Percentiles rank a stretch among this genome's conserved stretches.
Conservation (phyloP, 768 basidiomycete species). For the Chalciporus chontae region DNA sequence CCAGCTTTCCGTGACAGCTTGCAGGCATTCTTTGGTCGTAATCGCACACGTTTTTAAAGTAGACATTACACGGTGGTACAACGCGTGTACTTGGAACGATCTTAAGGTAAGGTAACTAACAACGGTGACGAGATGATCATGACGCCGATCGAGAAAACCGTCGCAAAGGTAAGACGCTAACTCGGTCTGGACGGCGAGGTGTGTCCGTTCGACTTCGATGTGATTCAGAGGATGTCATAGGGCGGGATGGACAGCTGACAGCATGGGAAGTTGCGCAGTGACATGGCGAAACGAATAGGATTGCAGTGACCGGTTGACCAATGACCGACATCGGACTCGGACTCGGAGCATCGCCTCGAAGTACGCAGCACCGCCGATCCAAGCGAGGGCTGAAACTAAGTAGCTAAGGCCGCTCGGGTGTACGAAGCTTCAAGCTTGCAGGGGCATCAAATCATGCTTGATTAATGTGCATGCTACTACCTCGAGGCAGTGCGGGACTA, state of each 20-base stretch:
- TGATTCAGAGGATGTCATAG: not conserved
- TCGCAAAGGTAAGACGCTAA: too few species aligned
- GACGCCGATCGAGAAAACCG: not conserved
- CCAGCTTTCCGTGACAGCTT: slow-evolving; percentile 12
- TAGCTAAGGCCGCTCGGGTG: too few species aligned
- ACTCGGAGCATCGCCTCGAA: too few species aligned
- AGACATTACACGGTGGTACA: not conserved
- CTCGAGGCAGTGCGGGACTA: not conserved
- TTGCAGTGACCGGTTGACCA: too few species aligned
- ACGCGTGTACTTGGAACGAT: not conserved
- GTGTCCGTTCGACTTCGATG: not conserved
- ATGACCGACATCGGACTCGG: not conserved
- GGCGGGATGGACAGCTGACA: not conserved
- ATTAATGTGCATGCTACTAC: not conserved
- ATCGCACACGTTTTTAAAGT: slow-evolving; percentile 18
- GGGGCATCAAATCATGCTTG: too few species aligned
- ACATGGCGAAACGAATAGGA: not conserved
- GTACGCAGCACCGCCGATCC: too few species aligned
- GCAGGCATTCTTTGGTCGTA: slow-evolving; percentile 14
- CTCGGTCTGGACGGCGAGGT: not conserved
- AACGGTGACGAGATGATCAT: not conserved
- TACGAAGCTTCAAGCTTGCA: too few species aligned
- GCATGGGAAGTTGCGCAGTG: not conserved
- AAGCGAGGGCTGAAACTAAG: too few species aligned
- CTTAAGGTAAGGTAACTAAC: not conserved